Base-by-base conservation (phyloP, 805 yeast species). In the Metschnikowia colocasiae region DNA sequence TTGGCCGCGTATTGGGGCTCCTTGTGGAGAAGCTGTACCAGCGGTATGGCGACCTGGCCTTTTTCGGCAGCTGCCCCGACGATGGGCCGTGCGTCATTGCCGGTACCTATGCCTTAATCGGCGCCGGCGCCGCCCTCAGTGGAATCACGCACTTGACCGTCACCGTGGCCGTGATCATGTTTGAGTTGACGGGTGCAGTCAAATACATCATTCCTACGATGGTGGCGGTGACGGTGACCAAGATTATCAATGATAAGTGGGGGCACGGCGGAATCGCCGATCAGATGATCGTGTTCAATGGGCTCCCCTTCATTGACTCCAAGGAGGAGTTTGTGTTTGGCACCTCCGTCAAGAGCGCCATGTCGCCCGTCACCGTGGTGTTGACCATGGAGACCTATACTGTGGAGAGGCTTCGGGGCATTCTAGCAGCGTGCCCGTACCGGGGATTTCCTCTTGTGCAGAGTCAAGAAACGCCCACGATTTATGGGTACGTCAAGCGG, bases 161-260 rank as follows among this genome's bases (percentile, higher is more conserved):
- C 8, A 84, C 98, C 0, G 97, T 92, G 18, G 98, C 91, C 1
- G 87, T 94, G 13, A 85, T 95, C 35, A 90, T 94, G 95, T 87
- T 91, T 66, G 98, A 94, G 67, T 69, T 94, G 46, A 94, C 99
- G 0, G 99, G 99, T 27, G 99, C 99, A 1, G 71, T 91, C 46
- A 80, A 85, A 41, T 94, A 88, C 61, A 87, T 94, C 50, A 77
- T 95, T 10, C 99, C 99, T 2, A 87, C 96, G 0, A 94, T 94
- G 99, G 85, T 94, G 44, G 95, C 89, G 0, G 96, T 94, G 1
- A 92, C 96, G 1, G 79, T 84, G 8, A 91, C 98, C 2, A 87
- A 87, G 58, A 68, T 82, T 31, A 81, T 94, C n/a, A 80, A 81
- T 55, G 94, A 87, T 49, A 73, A 69, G 46, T 83, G 85, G 73